phyloP scores from a whole-genome alignment of 192 early-diverging fungal species.

The Chytriomyces sp. region DNA sequence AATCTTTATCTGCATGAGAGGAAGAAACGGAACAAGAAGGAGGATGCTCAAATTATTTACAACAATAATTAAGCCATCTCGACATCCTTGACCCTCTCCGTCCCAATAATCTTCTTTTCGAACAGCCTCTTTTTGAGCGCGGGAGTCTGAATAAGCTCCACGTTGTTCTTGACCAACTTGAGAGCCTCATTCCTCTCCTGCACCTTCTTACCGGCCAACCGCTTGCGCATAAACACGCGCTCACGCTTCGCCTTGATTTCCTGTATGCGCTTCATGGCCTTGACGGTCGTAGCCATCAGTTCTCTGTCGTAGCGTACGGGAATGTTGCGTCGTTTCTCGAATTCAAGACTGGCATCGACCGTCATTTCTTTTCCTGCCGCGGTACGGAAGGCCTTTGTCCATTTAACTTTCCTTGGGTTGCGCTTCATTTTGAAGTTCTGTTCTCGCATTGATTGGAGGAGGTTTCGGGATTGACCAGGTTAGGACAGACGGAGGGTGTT shows the following conservation, averaged over 20 bases:
- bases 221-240: conserved; percentile 84
- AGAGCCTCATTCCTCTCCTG: conserved; percentile 76
- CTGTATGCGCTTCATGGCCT: conserved; percentile 96
- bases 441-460: neutral
- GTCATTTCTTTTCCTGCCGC: conserved; percentile 99
- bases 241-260: conserved; percentile 95
- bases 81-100: conserved; percentile 69
- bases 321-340: conserved; percentile 98
- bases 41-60: neutral
- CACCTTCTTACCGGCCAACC: conserved; percentile 83
- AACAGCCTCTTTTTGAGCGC: conserved; percentile 62
- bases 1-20: neutral
- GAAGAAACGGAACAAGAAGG: neutral
- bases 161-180: conserved; percentile 78
- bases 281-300: conserved; percentile 94
- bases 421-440: conserved; percentile 99
- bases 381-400: conserved; percentile 99
- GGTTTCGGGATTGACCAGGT: neutral
- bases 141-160: conserved; percentile 77
- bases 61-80: conserved; percentile 40
- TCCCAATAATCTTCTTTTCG: conserved; percentile 64
- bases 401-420: conserved; percentile 98
- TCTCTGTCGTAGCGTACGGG: conserved; percentile 98
- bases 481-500: no score
- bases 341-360: conserved; percentile 95